phyloP scores from a whole-genome alignment of 495 filamentous ascomycete species.

The Poronia punctata region DNA sequence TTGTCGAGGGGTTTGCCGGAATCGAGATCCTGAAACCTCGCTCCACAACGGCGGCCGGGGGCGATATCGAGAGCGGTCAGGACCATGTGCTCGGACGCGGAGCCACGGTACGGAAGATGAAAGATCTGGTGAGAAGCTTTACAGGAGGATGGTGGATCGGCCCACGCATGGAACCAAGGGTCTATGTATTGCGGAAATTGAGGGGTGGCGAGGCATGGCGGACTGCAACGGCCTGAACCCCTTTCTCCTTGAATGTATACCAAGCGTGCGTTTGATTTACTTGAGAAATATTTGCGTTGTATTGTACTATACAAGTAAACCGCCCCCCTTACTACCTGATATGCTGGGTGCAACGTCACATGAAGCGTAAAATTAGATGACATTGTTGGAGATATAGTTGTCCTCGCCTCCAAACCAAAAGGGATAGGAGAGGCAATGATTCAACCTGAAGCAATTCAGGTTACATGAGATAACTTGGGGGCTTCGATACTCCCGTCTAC shows the following conservation, averaged over 20 bases:
- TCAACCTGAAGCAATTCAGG: no score
- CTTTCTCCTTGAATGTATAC: background rate
- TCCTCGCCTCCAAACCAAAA: no score
- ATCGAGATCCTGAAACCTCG: conserved; percentile 55
- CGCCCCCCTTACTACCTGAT: background rate
- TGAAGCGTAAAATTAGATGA: no score
- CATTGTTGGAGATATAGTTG: no score
- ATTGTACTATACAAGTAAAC: background rate
- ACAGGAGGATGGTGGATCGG: conserved; percentile 60
- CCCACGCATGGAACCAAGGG: conserved; percentile 50
- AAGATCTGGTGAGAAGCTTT: conserved; percentile 24
- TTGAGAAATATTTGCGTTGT: background rate
- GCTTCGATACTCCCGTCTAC: no score
- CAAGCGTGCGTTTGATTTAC: background rate
- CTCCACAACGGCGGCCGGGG: background rate
- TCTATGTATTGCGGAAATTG: conserved; percentile 50
- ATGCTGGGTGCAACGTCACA: background rate
- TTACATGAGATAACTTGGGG: no score
- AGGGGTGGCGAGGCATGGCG: conserved; percentile 23
- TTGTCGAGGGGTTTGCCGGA: conserved; percentile 65
- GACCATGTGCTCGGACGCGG: conserved; percentile 28
- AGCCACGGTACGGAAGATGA: conserved; percentile 20
- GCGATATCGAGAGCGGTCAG: conserved; percentile 24
- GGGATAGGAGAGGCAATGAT: no score
- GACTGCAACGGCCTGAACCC: conserved; percentile 17